Percentiles rank a stretch among this genome's conserved stretches.
These are phyloP conservation scores for Lichtheimia corymbifera DNA, from an alignment of 371 early-diverging fungal species.

Conservation along the genomic window DNA sequence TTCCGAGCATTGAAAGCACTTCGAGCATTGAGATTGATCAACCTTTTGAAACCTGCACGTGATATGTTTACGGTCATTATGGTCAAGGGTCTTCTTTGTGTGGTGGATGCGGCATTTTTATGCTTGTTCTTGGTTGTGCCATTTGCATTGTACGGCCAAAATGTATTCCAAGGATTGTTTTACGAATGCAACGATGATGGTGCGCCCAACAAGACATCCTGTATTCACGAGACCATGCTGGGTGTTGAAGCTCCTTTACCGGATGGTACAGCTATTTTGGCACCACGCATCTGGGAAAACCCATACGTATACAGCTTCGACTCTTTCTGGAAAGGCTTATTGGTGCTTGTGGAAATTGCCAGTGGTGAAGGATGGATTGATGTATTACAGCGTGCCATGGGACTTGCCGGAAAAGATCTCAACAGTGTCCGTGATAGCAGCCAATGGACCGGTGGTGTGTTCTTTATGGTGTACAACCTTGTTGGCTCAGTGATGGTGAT, in stretches of 20 bases:
- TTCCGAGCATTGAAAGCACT: constrained; percentile 67
- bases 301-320: constrained; percentile 71
- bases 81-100: constrained; percentile 55
- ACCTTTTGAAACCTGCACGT: constrained; percentile 53
- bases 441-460: constrained; percentile 56
- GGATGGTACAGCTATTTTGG: constrained; percentile 30
- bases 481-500: constrained; percentile 67
- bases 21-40: constrained; percentile 65
- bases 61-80: constrained; percentile 64
- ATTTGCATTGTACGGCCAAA: constrained; percentile 69
- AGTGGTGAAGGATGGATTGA: constrained; percentile 76
- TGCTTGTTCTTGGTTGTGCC: constrained; percentile 62
- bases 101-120: constrained; percentile 59
- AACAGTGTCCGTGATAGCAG: constrained; percentile 48
- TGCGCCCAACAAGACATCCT: constrained; percentile 26
- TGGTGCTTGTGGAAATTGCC: constrained; percentile 65
- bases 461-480: constrained; percentile 66
- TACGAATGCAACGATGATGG: constrained; percentile 59
- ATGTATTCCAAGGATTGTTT: constrained; percentile 60
- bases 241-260: constrained; percentile 34
- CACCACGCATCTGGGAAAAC: constrained; percentile 67
- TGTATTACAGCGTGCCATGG: constrained; percentile 60
- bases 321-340: constrained; percentile 55
- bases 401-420: constrained; percentile 47
- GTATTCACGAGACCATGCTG: constrained; percentile 40